A percentile compares a stretch with the other conserved stretches of the same genome.
Evolutionary conservation across 495 filamentous ascomycete genomes (phyloP).

Genomic region (Astrothelium macrocarpum): DNA sequence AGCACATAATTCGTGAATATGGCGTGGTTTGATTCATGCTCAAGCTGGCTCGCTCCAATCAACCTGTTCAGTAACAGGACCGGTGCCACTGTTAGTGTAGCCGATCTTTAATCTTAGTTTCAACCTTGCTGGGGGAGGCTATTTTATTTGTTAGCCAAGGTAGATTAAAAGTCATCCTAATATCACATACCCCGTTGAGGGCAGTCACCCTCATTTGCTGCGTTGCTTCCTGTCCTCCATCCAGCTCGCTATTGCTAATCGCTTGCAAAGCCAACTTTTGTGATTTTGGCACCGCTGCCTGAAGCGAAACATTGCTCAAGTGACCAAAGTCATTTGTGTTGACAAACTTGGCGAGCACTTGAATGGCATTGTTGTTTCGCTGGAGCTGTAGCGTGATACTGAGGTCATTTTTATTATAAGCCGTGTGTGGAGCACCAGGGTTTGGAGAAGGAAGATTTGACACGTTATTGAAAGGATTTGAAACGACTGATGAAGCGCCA

Average conservation of each 20-base stretch:
- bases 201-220: conserved; percentile 78
- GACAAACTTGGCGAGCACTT: conserved; percentile 72
- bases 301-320: conserved; percentile 66
- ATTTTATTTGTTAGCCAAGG: background rate
- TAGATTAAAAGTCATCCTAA: conserved; percentile 7
- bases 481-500: background rate
- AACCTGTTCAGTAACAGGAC: conserved; percentile 76
- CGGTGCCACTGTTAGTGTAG: conserved; percentile 59
- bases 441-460: background rate
- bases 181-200: conserved; percentile 70
- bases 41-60: conserved; percentile 81
- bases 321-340: conserved; percentile 57
- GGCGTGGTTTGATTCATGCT: conserved; percentile 7
- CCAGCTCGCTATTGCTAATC: conserved; percentile 70
- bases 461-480: conserved; percentile 4
- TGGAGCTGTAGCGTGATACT: conserved; percentile 71
- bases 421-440: conserved; percentile 45
- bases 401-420: conserved; percentile 79
- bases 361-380: conserved; percentile 61
- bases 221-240: conserved; percentile 68
- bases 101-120: conserved; percentile 77
- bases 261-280: conserved; percentile 84
- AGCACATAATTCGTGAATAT: no score
- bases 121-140: conserved; percentile 59
- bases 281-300: conserved; percentile 91